Conservation (phyloP, 768 basidiomycete species). For the Trametes cinnabarina region DNA sequence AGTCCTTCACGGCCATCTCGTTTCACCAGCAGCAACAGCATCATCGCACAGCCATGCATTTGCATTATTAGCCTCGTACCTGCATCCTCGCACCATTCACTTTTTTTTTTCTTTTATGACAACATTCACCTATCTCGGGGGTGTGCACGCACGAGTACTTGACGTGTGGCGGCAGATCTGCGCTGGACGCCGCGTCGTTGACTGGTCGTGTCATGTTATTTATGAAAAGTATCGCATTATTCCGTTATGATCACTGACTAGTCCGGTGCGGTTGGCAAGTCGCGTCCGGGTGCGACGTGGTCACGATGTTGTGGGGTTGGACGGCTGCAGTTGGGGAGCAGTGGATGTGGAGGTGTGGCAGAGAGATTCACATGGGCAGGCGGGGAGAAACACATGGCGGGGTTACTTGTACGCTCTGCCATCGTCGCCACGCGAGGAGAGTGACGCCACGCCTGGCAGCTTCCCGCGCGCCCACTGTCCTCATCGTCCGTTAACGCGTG, state of each 20-base stretch:
- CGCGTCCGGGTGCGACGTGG: background rate
- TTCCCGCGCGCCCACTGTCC: background rate
- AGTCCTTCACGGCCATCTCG: background rate
- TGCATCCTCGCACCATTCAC: too few relatives aligned
- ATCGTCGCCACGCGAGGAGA: too few relatives aligned
- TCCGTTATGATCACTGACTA: too few relatives aligned
- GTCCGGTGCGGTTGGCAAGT: too few relatives aligned
- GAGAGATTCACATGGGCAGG: background rate
- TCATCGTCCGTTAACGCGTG: background rate
- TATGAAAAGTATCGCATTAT: background rate
- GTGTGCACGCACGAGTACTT: slow-evolving; percentile 1
- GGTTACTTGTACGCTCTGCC: too few relatives aligned
- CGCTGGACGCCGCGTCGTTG: background rate
- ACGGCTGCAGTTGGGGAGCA: background rate
- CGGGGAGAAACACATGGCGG: background rate
- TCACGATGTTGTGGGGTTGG: background rate
- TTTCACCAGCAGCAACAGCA: too few relatives aligned
- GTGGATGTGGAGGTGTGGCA: background rate
- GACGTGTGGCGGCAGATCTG: too few relatives aligned
- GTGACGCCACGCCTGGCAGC: background rate
- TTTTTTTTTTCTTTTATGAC: too few relatives aligned
- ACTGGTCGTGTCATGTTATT: background rate
- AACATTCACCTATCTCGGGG: background rate
- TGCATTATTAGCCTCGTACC: too few relatives aligned
- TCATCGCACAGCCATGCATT: too few relatives aligned